Evolutionary conservation across 805 yeast species (phyloP).

Genomic region (Candida coleopterorum): DNA sequence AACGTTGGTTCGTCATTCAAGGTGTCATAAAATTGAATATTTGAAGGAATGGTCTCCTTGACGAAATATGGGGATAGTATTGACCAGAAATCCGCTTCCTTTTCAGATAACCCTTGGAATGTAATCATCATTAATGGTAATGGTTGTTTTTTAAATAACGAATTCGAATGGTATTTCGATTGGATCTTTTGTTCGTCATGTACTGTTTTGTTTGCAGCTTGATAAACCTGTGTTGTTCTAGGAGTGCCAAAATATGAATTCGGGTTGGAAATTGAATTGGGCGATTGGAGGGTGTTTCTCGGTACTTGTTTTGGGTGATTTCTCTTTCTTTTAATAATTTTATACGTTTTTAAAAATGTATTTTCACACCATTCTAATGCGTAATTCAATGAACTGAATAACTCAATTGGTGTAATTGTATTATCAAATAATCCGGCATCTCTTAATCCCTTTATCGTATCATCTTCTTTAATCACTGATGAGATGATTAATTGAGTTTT

Average conservation of each 20-base stretch:
- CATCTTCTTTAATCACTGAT: constrained; percentile 65
- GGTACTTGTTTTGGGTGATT: constrained; percentile 9
- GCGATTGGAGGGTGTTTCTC: not conserved
- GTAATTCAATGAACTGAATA: constrained; percentile 75
- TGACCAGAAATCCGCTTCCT: constrained; percentile 56
- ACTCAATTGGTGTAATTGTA: constrained; percentile 39
- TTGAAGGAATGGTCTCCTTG: constrained; percentile 43
- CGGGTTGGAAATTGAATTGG: not conserved
- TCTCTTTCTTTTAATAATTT: constrained; percentile 27
- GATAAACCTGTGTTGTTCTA: constrained; percentile 46
- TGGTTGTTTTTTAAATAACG: constrained; percentile 46
- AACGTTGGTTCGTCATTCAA: constrained; percentile 44
- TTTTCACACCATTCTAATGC: constrained; percentile 98
- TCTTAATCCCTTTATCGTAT: constrained; percentile 63
- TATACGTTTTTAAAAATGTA: constrained; percentile 67
- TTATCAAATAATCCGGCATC: constrained; percentile 69
- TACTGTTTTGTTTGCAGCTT: constrained; percentile 47
- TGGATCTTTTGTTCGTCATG: constrained; percentile 37
- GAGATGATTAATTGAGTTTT: constrained; percentile 71
- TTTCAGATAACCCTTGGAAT: constrained; percentile 53
- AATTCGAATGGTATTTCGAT: constrained; percentile 46
- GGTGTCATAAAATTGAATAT: constrained; percentile 44
- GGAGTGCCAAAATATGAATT: constrained; percentile 35
- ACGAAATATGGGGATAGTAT: constrained; percentile 50
- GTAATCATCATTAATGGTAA: constrained; percentile 61